Conservation (phyloP, 169 alveolate genomes). For the Miamiensis avidus region DNA sequence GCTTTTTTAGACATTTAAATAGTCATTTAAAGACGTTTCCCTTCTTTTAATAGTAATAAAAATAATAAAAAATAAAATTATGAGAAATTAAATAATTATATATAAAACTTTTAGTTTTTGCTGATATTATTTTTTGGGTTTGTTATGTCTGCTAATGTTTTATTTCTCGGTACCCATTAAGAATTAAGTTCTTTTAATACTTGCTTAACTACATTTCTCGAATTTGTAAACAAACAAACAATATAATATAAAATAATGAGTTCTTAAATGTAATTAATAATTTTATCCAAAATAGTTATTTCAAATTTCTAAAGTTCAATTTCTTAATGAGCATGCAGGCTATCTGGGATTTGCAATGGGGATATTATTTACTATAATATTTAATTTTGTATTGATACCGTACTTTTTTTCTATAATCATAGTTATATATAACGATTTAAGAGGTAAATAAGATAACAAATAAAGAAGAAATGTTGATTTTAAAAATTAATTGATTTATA, state of each 20-base stretch:
- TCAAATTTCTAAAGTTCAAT: not conserved
- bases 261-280: too few species aligned
- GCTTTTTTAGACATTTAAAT: not conserved
- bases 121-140: not conserved
- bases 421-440: not conserved
- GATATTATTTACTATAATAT: too few species aligned
- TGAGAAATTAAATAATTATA: too few species aligned
- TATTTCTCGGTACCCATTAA: not conserved
- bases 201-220: not conserved
- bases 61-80: too few species aligned
- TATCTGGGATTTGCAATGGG: not conserved
- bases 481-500: too few species aligned
- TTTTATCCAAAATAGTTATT: not conserved
- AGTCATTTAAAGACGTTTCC: not conserved
- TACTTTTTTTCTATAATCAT: not conserved
- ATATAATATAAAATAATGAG: too few species aligned
- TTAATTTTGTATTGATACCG: not conserved
- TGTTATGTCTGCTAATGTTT: not conserved
- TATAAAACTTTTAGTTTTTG: not conserved
- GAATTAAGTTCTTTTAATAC: not conserved
- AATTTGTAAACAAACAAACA: not conserved
- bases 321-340: not conserved
- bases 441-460: too few species aligned
- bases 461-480: too few species aligned
- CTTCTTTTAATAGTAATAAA: not conserved